A percentile compares a stretch with the other conserved stretches of the same genome.
phyloP scores from a whole-genome alignment of 176 grass and related monocot genomes.

The Saccharum spontaneum region DNA sequence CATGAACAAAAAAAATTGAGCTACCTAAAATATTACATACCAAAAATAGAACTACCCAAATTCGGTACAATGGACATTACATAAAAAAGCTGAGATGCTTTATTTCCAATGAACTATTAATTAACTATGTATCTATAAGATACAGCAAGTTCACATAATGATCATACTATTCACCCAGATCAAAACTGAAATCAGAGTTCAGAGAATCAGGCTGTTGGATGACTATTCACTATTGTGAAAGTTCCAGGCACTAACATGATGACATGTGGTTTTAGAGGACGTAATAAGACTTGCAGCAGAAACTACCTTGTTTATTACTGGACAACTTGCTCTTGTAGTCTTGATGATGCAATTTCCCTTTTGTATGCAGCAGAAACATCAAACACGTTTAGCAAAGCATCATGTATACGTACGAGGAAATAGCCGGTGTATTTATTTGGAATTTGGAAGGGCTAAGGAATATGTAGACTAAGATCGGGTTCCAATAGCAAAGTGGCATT shows the following conservation, averaged over 20 bases:
- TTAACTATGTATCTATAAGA: background rate
- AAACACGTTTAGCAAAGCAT: background rate
- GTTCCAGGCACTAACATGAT: background rate
- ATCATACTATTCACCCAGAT: background rate
- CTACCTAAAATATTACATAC: background rate
- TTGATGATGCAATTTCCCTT: background rate
- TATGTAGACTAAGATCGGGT: background rate
- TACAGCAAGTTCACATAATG: background rate
- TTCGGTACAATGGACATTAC: background rate
- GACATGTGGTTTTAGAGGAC: background rate
- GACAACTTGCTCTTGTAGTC: background rate
- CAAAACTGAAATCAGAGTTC: background rate
- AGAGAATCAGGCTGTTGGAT: background rate
- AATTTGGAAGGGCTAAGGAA: constrained; percentile 15
- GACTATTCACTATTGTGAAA: background rate
- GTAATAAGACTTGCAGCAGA: background rate
- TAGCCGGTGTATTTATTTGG: background rate
- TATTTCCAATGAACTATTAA: background rate
- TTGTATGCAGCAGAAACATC: constrained; percentile 24
- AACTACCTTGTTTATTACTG: constrained; percentile 12
- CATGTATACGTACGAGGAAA: background rate
- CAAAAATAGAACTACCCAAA: background rate
- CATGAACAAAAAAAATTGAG: background rate
- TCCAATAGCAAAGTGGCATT: background rate
- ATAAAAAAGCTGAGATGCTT: background rate